Evolutionary conservation across 768 basidiomycete genomes (phyloP).

Genomic region (Tubosaeta sp.): DNA sequence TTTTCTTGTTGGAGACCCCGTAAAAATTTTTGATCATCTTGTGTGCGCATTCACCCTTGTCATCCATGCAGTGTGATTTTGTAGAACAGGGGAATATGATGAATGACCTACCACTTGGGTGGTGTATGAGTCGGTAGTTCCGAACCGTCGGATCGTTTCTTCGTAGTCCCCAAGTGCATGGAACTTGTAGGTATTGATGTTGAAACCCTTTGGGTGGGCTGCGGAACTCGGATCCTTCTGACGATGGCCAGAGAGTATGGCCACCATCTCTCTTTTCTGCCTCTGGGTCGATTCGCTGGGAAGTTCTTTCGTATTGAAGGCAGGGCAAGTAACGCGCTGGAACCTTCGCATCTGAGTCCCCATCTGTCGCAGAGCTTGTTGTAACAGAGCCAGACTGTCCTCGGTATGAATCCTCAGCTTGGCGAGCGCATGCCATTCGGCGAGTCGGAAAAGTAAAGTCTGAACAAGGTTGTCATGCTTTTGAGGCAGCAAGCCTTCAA

Average conservation of each 20-base stretch:
- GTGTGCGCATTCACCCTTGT: slow-evolving; percentile 32
- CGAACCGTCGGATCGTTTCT: slow-evolving; percentile 14
- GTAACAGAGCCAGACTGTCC: not conserved
- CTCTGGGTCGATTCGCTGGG: not conserved
- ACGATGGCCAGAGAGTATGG: no score
- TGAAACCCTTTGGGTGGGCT: not conserved
- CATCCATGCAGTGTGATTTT: no score
- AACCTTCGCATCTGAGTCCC: not conserved
- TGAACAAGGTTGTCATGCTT: no score
- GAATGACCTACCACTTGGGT: slow-evolving; percentile 17
- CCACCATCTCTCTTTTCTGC: no score
- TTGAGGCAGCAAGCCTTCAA: no score
- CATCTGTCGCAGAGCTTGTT: not conserved
- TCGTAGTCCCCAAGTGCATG: slow-evolving; percentile 25
- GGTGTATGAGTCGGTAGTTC: slow-evolving; percentile 24
- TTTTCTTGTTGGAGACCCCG: slow-evolving; percentile 18
- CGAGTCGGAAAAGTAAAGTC: no score
- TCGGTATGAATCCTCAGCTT: no score
- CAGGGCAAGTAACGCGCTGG: not conserved
- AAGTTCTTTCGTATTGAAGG: not conserved
- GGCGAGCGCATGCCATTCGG: no score
- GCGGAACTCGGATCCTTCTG: no score
- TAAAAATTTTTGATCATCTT: slow-evolving; percentile 27
- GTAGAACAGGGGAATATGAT: no score
- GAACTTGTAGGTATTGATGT: slow-evolving; percentile 26